Evolutionary conservation across 106 monocot species (phyloP).

Genomic region (Acanthochlamys bracteata): DNA sequence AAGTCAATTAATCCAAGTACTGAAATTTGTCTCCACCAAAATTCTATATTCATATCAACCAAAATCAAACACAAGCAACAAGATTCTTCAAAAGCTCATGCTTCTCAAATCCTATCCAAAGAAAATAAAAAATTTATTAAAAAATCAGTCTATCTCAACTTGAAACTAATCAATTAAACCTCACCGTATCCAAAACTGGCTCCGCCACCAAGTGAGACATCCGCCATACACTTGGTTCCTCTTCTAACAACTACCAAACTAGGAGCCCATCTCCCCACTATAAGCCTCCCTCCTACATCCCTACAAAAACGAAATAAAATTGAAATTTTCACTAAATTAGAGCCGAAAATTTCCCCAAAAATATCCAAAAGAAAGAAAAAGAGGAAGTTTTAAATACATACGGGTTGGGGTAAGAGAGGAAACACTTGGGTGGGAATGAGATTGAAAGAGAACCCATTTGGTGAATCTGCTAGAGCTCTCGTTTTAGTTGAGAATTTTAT

Average conservation of each 20-base stretch:
- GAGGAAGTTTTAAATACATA: not conserved
- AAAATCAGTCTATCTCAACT: too few relatives aligned
- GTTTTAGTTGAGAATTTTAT: too few relatives aligned
- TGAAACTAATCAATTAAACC: too few relatives aligned
- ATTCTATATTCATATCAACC: too few relatives aligned
- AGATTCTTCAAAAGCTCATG: too few relatives aligned
- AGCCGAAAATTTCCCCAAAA: too few relatives aligned
- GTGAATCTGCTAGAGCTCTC: too few relatives aligned
- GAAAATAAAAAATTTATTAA: not conserved
- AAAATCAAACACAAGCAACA: too few relatives aligned
- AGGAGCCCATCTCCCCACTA: slow-evolving; percentile 4
- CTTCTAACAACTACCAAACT: not conserved
- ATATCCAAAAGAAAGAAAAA: not conserved
- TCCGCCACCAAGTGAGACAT: slow-evolving; percentile 30
- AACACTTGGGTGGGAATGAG: not conserved
- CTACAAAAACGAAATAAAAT: not conserved
- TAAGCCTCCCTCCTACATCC: slow-evolving; percentile 7
- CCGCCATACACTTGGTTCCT: slow-evolving; percentile 17
- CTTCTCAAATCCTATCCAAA: not conserved
- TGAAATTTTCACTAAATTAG: not conserved
- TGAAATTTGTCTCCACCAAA: too few relatives aligned
- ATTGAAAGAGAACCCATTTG: not conserved
- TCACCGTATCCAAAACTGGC: slow-evolving; percentile 22
- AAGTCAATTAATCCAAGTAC: too few relatives aligned
- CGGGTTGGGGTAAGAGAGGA: not conserved